phyloP scores from a whole-genome alignment of 345 rosid species.

The Dimocarpus longan region DNA sequence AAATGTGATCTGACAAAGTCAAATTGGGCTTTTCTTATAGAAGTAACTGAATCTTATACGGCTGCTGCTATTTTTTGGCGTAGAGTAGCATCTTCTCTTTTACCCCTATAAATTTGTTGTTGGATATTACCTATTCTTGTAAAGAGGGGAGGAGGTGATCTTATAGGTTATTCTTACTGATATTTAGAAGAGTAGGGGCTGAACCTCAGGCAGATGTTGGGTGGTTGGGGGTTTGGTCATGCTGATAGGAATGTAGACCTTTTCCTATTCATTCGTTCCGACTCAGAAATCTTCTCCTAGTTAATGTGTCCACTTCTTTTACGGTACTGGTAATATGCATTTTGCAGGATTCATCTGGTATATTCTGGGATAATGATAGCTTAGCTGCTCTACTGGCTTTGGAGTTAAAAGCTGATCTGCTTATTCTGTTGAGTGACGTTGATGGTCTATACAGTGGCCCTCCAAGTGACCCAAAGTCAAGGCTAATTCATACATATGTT shows the following conservation, averaged over 20 bases:
- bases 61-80: neutral
- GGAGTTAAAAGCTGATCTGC: constrained; percentile 95
- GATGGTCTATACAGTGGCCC: constrained; percentile 98
- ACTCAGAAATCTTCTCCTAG: neutral
- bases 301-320: constrained; percentile 5
- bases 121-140: neutral
- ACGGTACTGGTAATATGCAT: constrained; percentile 5
- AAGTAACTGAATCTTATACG: neutral
- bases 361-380: constrained; percentile 99
- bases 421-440: constrained; percentile 91
- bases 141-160: neutral
- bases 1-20: neutral
- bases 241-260: neutral
- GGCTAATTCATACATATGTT: constrained; percentile 83
- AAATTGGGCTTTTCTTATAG: neutral
- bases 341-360: constrained; percentile 95
- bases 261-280: neutral
- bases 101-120: neutral
- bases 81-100: neutral
- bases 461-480: constrained; percentile 87
- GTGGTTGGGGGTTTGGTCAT: neutral
- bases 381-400: constrained; percentile 90
- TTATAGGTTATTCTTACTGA: too few relatives aligned
- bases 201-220: too few relatives aligned
- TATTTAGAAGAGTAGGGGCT: too few relatives aligned